Evolutionary conservation across 768 basidiomycete genomes (phyloP).

Genomic region (Leccinellum luteum): DNA sequence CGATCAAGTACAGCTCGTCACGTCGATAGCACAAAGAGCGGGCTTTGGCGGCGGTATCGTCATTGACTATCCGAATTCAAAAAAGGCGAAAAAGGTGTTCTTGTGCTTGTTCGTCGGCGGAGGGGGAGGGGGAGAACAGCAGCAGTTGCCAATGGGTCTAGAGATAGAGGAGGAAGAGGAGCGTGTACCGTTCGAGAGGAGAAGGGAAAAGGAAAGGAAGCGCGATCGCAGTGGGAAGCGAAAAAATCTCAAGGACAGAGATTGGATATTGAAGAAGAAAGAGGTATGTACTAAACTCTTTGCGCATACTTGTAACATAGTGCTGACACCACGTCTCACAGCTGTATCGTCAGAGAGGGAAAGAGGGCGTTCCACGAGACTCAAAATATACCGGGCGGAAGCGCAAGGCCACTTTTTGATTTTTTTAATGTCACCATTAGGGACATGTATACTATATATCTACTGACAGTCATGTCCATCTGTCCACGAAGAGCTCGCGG

Average conservation of each 20-base stretch:
- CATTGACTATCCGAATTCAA: slow-evolving; percentile 96
- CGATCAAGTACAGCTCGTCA: slow-evolving; percentile 95
- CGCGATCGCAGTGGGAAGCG: slow-evolving; percentile 65
- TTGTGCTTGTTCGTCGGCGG: slow-evolving; percentile 89
- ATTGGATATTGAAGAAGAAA: slow-evolving; percentile 98
- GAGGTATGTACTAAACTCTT: slow-evolving; percentile 62
- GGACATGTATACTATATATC: slow-evolving; percentile 10
- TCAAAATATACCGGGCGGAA: slow-evolving; percentile 94
- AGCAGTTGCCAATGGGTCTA: slow-evolving; percentile 74
- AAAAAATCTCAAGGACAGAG: slow-evolving; percentile 69
- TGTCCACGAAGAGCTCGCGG: slow-evolving; percentile 39
- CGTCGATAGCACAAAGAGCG: slow-evolving; percentile 86
- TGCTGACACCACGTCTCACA: slow-evolving; percentile 26
- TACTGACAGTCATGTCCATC: slow-evolving; percentile 25
- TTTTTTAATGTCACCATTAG: neutral
- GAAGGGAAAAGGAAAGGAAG: slow-evolving; percentile 64
- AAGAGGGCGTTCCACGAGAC: slow-evolving; percentile 79
- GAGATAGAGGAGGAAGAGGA: slow-evolving; percentile 60
- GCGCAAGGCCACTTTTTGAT: slow-evolving; percentile 73
- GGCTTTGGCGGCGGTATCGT: slow-evolving; percentile 97
- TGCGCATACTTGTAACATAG: neutral
- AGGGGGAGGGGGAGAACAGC: slow-evolving; percentile 52
- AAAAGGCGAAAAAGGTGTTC: slow-evolving; percentile 94
- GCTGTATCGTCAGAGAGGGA: slow-evolving; percentile 83
- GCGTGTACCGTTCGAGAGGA: slow-evolving; percentile 68